Evolutionary conservation across 495 filamentous ascomycete species (phyloP).

Genomic region (Penicillium ucsense): DNA sequence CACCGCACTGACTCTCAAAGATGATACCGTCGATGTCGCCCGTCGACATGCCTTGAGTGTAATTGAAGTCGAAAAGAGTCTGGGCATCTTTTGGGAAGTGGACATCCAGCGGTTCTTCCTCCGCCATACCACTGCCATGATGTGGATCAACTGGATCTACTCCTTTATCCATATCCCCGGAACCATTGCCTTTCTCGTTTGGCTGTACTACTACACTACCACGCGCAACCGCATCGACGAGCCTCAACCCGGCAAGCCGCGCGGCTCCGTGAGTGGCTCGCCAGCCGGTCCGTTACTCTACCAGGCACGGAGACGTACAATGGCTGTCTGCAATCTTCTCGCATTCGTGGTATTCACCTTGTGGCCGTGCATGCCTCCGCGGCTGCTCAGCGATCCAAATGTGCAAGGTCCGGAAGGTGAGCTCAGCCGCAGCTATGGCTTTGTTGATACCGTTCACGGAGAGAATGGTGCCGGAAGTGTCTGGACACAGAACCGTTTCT

Average conservation of each 20-base stretch:
- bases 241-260: conserved; percentile 25
- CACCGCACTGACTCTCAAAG: conserved; percentile 48
- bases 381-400: conserved; percentile 49
- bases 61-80: conserved; percentile 41
- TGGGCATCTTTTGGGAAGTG: conserved; percentile 49
- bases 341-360: conserved; percentile 70
- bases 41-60: conserved; percentile 48
- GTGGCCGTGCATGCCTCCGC: conserved; percentile 76
- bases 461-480: conserved; percentile 51
- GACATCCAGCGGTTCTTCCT: conserved; percentile 48
- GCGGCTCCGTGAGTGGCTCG: conserved; percentile 24
- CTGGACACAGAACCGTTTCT: conserved; percentile 66
- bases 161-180: conserved; percentile 78
- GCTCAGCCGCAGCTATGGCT: conserved; percentile 50
- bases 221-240: conserved; percentile 34
- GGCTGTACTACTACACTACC: conserved; percentile 58
- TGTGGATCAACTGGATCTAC: conserved; percentile 55
- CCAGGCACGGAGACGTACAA: conserved; percentile 53
- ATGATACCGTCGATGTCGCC: conserved; percentile 47
- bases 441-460: conserved; percentile 68
- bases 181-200: conserved; percentile 60
- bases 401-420: conserved; percentile 33
- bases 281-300: conserved; percentile 45
- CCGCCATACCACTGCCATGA: conserved; percentile 30
- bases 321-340: conserved; percentile 65